Conservation (phyloP, 371 early-diverging fungal genomes). For the Dipsacomyces acuminosporus region DNA sequence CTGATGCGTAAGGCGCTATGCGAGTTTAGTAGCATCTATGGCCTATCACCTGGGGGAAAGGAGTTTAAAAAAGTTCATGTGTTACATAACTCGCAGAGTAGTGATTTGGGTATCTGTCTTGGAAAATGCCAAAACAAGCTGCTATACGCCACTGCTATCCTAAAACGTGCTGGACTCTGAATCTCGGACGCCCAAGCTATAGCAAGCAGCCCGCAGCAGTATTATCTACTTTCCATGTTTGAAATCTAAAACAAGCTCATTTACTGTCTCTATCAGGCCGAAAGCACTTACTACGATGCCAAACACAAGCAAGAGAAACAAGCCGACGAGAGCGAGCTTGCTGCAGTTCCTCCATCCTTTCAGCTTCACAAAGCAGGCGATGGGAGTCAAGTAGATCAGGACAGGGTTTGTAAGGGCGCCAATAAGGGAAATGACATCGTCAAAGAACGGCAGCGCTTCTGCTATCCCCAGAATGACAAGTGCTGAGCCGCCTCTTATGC, state of each 20-base stretch:
- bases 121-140: neutral
- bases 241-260: constrained; percentile 47
- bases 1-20: too few relatives aligned
- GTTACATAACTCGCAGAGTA: neutral
- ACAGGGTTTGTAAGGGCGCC: constrained; percentile 73
- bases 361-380: constrained; percentile 70
- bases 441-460: constrained; percentile 72
- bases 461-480: constrained; percentile 51
- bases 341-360: constrained; percentile 64
- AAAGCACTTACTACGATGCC: constrained; percentile 67
- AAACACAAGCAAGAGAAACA: constrained; percentile 56
- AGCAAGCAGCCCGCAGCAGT: neutral
- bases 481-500: constrained; percentile 54
- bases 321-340: constrained; percentile 51
- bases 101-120: neutral
- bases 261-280: constrained; percentile 69
- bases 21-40: too few relatives aligned
- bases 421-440: constrained; percentile 72
- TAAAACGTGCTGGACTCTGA: too few relatives aligned
- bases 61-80: neutral
- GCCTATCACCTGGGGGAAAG: neutral
- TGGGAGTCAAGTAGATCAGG: constrained; percentile 77
- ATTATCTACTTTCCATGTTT: constrained; percentile 1
- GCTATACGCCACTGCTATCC: too few relatives aligned
- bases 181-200: neutral